These are phyloP conservation scores for Scutellaria galericulata DNA, from an alignment of 257 asterid species.

Conservation along the genomic window DNA sequence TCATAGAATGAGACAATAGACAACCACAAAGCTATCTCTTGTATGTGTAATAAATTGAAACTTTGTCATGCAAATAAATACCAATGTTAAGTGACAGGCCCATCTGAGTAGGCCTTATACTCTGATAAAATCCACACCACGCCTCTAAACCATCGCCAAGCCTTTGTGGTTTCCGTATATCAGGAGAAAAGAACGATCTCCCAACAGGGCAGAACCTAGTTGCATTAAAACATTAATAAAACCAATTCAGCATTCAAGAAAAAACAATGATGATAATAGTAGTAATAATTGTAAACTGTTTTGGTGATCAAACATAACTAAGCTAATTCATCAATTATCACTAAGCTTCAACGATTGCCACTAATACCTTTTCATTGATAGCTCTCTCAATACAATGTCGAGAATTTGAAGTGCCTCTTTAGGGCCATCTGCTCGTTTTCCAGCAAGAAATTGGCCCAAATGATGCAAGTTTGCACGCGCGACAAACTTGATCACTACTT, in stretches of 20 bases:
- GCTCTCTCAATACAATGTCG: conserved; percentile 93
- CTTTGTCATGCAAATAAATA: conserved; percentile 27
- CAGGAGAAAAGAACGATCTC: conserved; percentile 91
- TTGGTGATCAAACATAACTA: too few species aligned
- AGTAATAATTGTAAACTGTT: neutral
- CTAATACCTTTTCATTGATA: conserved; percentile 70
- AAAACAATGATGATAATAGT: neutral
- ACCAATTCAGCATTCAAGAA: conserved; percentile 21
- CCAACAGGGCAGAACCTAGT: conserved; percentile 91
- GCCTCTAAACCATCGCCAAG: conserved; percentile 99
- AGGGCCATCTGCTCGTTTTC: conserved; percentile 92
- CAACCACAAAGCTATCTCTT: neutral
- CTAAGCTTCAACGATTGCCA: neutral
- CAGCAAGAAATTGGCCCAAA: conserved; percentile 92
- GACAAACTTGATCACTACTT: conserved; percentile 82
- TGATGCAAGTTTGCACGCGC: conserved; percentile 90
- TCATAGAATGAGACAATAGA: conserved; percentile 1
- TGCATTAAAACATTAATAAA: conserved; percentile 6
- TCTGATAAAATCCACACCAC: conserved; percentile 99
- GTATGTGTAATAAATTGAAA: neutral
- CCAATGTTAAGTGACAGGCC: conserved; percentile 97
- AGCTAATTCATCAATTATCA: conserved; percentile 7
- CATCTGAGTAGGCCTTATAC: conserved; percentile 98
- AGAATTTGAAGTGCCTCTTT: conserved; percentile 95
- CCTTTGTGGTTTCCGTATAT: conserved; percentile 81